A percentile compares a stretch with the other conserved stretches of the same genome.
phyloP scores from a whole-genome alignment of 345 rosid species.

The Rhizophora mangle region DNA sequence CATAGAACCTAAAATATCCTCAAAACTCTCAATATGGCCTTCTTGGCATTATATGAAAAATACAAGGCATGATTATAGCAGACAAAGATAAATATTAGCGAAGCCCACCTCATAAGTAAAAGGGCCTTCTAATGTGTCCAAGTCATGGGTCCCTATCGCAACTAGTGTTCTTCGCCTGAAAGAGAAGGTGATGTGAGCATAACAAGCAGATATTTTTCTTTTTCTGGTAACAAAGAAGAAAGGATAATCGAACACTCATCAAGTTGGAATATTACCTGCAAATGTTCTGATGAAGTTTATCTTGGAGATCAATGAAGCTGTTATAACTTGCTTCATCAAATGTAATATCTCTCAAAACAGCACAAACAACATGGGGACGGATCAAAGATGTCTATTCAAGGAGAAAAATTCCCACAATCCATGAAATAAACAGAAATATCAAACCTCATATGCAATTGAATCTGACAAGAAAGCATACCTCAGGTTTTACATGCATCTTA shows the following conservation, averaged over 20 bases:
- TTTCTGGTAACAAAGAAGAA: background rate
- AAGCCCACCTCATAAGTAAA: constrained; percentile 84
- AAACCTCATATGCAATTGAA: background rate
- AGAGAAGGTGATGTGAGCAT: constrained; percentile 1
- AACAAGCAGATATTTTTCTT: background rate
- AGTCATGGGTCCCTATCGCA: constrained; percentile 96
- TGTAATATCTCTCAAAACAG: constrained; percentile 72
- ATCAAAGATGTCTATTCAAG: constrained; percentile 56
- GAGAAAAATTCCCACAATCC: constrained; percentile 14
- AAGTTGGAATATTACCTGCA: constrained; percentile 54
- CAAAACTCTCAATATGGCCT: background rate
- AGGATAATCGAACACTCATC: background rate
- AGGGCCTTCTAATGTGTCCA: constrained; percentile 83
- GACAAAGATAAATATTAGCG: constrained; percentile 8
- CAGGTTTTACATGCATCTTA: constrained; percentile 65
- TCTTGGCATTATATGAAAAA: background rate
- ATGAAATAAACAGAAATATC: background rate
- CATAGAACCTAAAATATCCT: background rate
- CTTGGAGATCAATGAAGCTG: constrained; percentile 97
- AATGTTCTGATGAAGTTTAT: constrained; percentile 90
- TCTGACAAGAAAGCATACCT: constrained; percentile 38
- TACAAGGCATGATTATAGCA: background rate
- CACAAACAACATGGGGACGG: constrained; percentile 78
- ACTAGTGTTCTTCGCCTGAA: constrained; percentile 79
- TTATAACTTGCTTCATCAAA: constrained; percentile 85